These are phyloP conservation scores for Myriangium duriaei DNA, from an alignment of 2,329 filamentous ascomycete species.

Conservation along the genomic window DNA sequence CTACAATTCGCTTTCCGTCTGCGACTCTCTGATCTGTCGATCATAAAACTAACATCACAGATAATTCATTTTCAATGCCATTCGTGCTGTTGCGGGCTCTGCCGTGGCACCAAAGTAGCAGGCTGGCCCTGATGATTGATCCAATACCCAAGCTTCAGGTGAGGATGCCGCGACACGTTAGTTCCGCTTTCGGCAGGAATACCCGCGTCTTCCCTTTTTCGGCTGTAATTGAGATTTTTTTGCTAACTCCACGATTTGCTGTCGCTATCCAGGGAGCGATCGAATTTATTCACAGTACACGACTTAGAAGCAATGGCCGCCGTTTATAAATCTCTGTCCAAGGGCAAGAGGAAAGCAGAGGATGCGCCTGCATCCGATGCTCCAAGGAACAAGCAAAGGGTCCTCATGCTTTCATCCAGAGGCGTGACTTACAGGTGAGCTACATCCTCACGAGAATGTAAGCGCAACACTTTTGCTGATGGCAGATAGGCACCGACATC, in stretches of 20 bases:
- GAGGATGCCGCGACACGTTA: not conserved
- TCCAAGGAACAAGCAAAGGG: slow-evolving; percentile 42
- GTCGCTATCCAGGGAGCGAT: too few relatives aligned
- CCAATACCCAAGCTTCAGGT: not conserved
- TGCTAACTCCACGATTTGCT: too few relatives aligned
- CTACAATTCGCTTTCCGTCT: too few relatives aligned
- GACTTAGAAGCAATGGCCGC: slow-evolving; percentile 37
- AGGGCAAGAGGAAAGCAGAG: slow-evolving; percentile 21
- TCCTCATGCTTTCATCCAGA: slow-evolving; percentile 82
- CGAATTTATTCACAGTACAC: too few relatives aligned
- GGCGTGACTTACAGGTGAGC: slow-evolving; percentile 75
- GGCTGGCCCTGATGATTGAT: not conserved
- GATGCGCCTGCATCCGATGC: slow-evolving; percentile 17
- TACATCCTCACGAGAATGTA: not conserved
- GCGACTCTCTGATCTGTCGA: too few relatives aligned
- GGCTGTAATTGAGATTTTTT: not conserved
- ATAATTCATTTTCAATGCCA: not conserved
- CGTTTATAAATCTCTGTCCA: slow-evolving; percentile 44
- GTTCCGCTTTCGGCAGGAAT: not conserved
- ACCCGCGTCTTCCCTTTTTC: not conserved
- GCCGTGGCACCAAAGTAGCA: too few relatives aligned
- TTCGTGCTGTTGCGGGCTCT: too few relatives aligned
- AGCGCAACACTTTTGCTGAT: not conserved
- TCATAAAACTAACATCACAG: too few relatives aligned
- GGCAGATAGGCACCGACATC: slow-evolving; percentile 67